Evolutionary conservation across 148 eudicot genomes (phyloP).

Genomic region (Rhododendron ovatum): DNA sequence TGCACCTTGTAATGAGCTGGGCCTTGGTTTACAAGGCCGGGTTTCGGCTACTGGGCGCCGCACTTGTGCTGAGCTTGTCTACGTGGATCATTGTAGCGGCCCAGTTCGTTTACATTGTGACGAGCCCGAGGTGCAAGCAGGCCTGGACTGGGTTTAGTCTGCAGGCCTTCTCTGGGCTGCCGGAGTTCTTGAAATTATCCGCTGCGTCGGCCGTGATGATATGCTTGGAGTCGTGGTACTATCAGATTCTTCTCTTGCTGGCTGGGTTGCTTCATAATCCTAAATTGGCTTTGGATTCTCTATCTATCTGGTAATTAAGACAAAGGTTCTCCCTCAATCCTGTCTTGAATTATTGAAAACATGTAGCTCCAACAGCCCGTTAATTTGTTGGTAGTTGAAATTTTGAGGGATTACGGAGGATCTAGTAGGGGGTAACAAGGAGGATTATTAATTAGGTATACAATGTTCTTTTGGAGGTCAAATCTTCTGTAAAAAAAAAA

Average conservation of each 20-base stretch:
- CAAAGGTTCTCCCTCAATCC: neutral
- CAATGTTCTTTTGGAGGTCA: no score
- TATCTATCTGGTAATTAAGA: conserved; percentile 44
- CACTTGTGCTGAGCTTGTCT: neutral
- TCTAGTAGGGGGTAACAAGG: no score
- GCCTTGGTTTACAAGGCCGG: conserved; percentile 37
- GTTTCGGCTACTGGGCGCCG: conserved; percentile 43
- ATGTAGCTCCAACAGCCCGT: no score
- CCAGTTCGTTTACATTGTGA: neutral
- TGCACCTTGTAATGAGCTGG: conserved; percentile 35
- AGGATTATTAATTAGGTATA: no score
- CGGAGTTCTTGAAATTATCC: conserved; percentile 54
- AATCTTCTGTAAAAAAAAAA: no score
- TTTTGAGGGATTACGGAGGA: no score
- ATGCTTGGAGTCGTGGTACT: conserved; percentile 64
- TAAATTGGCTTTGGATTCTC: conserved; percentile 48
- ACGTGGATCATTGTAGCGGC: neutral
- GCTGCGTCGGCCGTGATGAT: conserved; percentile 57
- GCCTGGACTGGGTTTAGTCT: conserved; percentile 48
- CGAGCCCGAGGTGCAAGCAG: neutral
- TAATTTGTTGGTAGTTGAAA: no score
- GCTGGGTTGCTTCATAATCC: conserved; percentile 47
- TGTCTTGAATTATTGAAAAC: no score
- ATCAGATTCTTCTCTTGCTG: conserved; percentile 41
- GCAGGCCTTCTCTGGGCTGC: conserved; percentile 40